Percentiles rank a stretch among this genome's conserved stretches.
Conservation (phyloP, 2,329 filamentous ascomycete species). For the Trichoderma polysporum region DNA sequence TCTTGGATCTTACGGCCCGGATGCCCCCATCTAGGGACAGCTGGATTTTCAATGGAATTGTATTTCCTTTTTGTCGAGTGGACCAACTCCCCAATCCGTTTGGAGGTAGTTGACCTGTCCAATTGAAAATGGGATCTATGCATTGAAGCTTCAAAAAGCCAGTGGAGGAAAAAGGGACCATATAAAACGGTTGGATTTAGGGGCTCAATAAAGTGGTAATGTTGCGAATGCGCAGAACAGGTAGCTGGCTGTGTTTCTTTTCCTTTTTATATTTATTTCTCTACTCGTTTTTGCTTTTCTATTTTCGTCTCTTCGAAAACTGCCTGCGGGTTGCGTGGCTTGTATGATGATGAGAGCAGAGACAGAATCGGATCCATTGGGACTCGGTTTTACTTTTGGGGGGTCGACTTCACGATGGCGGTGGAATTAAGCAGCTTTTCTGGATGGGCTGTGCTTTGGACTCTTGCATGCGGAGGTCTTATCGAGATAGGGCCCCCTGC, state of each 20-base stretch:
- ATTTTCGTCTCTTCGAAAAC: neutral
- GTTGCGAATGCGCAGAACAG: neutral
- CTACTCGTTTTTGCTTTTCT: constrained; percentile 25
- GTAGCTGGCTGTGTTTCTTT: neutral
- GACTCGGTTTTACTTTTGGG: constrained; percentile 8
- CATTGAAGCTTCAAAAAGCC: neutral
- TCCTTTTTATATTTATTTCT: constrained; percentile 24
- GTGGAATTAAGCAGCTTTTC: neutral
- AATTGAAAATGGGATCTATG: neutral
- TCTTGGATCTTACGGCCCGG: neutral
- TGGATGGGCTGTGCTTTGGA: neutral
- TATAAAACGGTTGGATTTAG: neutral
- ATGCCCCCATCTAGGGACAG: neutral
- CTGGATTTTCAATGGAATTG: neutral
- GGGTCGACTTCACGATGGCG: neutral
- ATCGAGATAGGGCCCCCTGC: neutral
- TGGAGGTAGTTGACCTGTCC: neutral
- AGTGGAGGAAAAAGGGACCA: neutral
- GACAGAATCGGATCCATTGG: neutral
- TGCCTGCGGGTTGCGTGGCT: constrained; percentile 9
- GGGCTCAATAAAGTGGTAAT: constrained; percentile 5
- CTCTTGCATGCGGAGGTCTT: neutral
- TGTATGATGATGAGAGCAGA: constrained; percentile 22
- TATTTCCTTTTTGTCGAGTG: neutral
- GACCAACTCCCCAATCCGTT: neutral